These are phyloP conservation scores for Apiotrichum porosum DNA, from an alignment of 1,284 basidiomycete genomes.

Conservation along the genomic window DNA sequence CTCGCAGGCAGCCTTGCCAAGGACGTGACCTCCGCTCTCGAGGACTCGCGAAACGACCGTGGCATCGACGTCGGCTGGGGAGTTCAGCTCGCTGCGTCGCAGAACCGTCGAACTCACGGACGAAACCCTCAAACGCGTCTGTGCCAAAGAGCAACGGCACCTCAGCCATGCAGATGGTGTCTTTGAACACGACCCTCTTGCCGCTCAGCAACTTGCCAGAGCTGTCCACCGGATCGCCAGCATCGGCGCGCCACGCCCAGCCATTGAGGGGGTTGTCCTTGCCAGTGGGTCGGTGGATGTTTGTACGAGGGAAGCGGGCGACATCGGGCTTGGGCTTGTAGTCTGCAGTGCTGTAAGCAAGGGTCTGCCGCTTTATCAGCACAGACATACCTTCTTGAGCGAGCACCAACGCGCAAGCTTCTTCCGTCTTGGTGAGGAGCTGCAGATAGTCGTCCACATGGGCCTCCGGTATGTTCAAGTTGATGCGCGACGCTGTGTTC, in stretches of 20 bases:
- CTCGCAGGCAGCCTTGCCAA: constrained; percentile 45
- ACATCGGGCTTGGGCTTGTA: constrained; percentile 26
- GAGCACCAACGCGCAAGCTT: no score
- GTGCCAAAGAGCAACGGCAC: constrained; percentile 21
- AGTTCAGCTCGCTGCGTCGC: no score
- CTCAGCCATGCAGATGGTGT: constrained; percentile 20
- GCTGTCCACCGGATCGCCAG: constrained; percentile 3
- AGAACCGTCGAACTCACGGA: background rate
- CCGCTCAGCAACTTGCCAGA: constrained; percentile 5
- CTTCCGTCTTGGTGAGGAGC: constrained; percentile 19
- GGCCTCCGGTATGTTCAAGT: constrained; percentile 14
- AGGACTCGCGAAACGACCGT: constrained; percentile 48
- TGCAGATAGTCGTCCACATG: constrained; percentile 20
- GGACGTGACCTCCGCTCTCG: constrained; percentile 47
- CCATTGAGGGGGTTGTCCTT: constrained; percentile 21
- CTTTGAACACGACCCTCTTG: constrained; percentile 28
- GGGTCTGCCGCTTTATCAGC: background rate
- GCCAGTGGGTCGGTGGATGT: constrained; percentile 19
- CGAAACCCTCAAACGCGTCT: background rate
- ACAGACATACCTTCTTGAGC: background rate
- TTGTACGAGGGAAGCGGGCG: constrained; percentile 16
- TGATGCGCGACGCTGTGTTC: constrained; percentile 11
- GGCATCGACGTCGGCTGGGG: constrained; percentile 40
- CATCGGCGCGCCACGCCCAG: constrained; percentile 27
- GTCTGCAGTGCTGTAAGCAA: no score